A percentile compares a stretch with the other conserved stretches of the same genome.
These are phyloP conservation scores for Protomyces macrosporus DNA, from an alignment of 1,139 yeast species.

Conservation along the genomic window DNA sequence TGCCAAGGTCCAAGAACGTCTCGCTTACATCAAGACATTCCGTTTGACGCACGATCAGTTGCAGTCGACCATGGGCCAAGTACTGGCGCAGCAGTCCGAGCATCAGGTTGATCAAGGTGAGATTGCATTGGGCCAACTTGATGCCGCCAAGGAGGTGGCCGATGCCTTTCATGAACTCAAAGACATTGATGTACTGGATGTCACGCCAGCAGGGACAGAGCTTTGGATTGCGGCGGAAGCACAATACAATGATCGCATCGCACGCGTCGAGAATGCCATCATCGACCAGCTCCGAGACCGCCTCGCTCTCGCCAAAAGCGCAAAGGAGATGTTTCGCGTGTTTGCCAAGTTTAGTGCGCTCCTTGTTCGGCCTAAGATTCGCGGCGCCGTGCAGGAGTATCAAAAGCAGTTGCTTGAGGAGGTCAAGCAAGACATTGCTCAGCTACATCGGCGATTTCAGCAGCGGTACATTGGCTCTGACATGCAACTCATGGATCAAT, in stretches of 20 bases:
- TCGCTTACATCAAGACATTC: constrained; percentile 47
- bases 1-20: constrained; percentile 45
- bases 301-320: constrained; percentile 42
- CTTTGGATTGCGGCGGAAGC: constrained; percentile 45
- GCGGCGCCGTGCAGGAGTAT: constrained; percentile 53
- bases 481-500: constrained; percentile 38
- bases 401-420: constrained; percentile 48
- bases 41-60: constrained; percentile 55
- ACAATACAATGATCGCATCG: constrained; percentile 44
- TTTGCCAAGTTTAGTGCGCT: constrained; percentile 49
- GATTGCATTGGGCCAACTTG: constrained; percentile 12
- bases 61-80: constrained; percentile 37
- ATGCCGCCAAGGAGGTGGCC: constrained; percentile 37
- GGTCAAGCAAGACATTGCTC: constrained; percentile 46
- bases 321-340: constrained; percentile 50
- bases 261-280: constrained; percentile 47
- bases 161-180: constrained; percentile 47
- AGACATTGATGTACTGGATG: constrained; percentile 43
- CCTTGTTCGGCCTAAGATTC: constrained; percentile 48
- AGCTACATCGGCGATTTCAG: constrained; percentile 44
- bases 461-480: constrained; percentile 40
- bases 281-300: constrained; percentile 43
- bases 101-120: background rate
- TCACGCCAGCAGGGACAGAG: constrained; percentile 38
- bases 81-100: constrained; percentile 44